Evolutionary conservation across 2,329 filamentous ascomycete genomes (phyloP), one percentile per base, ranked within the genome.

Genomic region (Dothidotthia symphoricarpi): DNA sequence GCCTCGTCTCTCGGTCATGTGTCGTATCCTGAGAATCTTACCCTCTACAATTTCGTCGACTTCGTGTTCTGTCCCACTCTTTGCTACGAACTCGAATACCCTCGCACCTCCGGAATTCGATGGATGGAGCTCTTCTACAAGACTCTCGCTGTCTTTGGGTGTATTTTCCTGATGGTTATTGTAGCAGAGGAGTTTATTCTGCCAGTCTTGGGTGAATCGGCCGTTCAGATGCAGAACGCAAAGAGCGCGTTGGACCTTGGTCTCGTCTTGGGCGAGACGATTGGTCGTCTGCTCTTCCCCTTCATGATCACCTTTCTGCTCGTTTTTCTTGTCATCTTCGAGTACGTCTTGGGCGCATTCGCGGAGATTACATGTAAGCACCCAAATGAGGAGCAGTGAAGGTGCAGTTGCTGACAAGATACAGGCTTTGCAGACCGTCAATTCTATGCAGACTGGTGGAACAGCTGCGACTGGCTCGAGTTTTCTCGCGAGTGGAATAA

Each of bases 61-160:
- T 97, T 85, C 64, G 73, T 96, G 9, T 80, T 93, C 60, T 97
- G 90, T 59, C 93, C 93, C 12, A 98, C 93, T 0, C 78, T 98
- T 14, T 98, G 93, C 75, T 98, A 98, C 69, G 93, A 98, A 69
- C 77, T 97, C 33, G 91, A 97, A 65, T 98, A 97, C 65, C 93
- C 93, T 2, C 84, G 93, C 32, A 89, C 80, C 9, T 64, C 77
- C 10, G 71, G 74, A n/a, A 82, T 88, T 41, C 81, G 87, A 53
- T 95, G 87, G 83, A 76, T 81, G 14, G 84, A 89, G 48, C 78
- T 97, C 29, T 80, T 87, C 41, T 86, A 84, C 66, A 97, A 97
- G 69, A 81, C 88, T 15, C 69, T 90, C 12, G 93, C 93, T 31
- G 86, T 93, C 1, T 97, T 97, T 63, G 93, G 93, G 32, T 95